Base-by-base conservation (phyloP, 2,329 filamentous ascomycete species). In the Xylaria sp. region DNA sequence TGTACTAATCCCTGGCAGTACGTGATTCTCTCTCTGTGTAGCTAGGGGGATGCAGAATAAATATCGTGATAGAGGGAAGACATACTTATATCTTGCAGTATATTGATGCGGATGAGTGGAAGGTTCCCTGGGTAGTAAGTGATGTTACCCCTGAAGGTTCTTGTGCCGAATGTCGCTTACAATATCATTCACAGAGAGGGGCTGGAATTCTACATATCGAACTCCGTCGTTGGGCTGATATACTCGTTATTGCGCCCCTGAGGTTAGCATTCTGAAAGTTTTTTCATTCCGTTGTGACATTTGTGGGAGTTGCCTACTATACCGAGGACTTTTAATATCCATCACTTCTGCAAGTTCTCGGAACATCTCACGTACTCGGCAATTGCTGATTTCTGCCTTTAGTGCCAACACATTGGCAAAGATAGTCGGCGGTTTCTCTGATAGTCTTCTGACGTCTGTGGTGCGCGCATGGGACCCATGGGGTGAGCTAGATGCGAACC, bases 201-300 rank as follows among this genome's bases (percentile, higher is more conserved):
- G 88, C 88, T n/a, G 85, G 85, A 3, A 97, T 99, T 56, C 81
- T 98, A 65, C 96, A 99, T 77, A 98, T 99, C 74, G 93, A 97
- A 79, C 82, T 97, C 63, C 85, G 94, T 36, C 86, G 92, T 40
- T 87, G 83, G 94, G 93, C 93, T 0, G 87, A 97, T 78, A 76
- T 97, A 2, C 84, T 97, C 75, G 85, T 95, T 17, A 86, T 97
- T 67, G 92, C 92, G 10, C 95, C 95, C 0, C 80, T 97, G 11
- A 70, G 68, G 68, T 70, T 11, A 54, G 68, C 53, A 57, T 26
- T 26, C 40, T 44, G 2, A 13, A 38, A 3, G 15, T 38, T 28
- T 6, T 15, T 33, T 0, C n/a, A 23, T 51, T 23, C 33, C n/a
- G 11, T 23, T 20, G 5, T 49, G 15, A 40, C 31, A 3, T 33